A percentile compares a stretch with the other conserved stretches of the same genome.
Evolutionary conservation across 345 rosid species (phyloP).

Genomic region (Psidium friedrichsthalianum): DNA sequence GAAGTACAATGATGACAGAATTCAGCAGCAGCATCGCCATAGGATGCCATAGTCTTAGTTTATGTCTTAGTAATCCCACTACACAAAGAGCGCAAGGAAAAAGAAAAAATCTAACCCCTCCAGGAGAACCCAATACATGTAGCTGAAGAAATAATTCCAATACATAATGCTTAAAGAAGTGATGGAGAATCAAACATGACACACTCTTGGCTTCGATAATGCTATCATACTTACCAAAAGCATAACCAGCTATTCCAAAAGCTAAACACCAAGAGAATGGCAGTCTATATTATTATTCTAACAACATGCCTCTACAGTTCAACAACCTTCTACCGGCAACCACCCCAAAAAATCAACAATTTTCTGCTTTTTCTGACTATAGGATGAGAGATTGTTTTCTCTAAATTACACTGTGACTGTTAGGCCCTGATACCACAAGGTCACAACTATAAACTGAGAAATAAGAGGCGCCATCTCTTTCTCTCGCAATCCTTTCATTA

Average conservation of each 20-base stretch:
- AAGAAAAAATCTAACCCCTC: not conserved
- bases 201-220: not conserved
- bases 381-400: not conserved
- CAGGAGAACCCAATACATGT: not conserved
- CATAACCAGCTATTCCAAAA: not conserved
- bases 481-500: not conserved
- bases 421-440: not conserved
- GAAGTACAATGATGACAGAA: not conserved
- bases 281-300: not conserved
- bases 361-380: not conserved
- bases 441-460: not conserved
- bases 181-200: not conserved
- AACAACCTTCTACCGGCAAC: not conserved
- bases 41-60: not conserved
- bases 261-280: not conserved
- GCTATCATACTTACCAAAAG: not conserved
- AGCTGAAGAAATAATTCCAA: not conserved
- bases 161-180: not conserved
- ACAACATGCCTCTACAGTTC: not conserved
- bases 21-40: not conserved
- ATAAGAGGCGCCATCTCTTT: not conserved
- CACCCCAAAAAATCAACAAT: not conserved
- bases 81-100: not conserved
- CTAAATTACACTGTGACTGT: not conserved
- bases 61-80: not conserved